phyloP scores from a whole-genome alignment of 164 flowering plant species.

The Houttuynia cordata region DNA sequence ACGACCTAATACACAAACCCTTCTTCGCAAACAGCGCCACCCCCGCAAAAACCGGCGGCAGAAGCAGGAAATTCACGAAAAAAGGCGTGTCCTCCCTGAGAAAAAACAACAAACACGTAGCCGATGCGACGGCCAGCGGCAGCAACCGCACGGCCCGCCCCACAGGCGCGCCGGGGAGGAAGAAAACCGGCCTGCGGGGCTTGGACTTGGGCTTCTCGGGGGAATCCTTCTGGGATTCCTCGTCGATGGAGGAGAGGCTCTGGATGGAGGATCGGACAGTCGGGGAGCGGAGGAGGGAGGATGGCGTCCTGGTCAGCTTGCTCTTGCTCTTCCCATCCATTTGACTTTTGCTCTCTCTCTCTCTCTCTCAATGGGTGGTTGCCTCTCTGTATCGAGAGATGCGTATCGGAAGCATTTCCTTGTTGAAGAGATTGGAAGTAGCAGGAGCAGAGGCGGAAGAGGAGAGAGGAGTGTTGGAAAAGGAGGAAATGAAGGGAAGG shows the following conservation, averaged over 20 bases:
- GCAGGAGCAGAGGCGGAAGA: no score
- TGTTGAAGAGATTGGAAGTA: no score
- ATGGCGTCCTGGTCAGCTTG: slow-evolving; percentile 63
- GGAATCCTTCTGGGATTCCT: slow-evolving; percentile 21
- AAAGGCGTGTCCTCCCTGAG: slow-evolving; percentile 36
- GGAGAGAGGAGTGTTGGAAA: no score
- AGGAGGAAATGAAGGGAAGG: no score
- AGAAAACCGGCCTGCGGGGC: slow-evolving; percentile 20
- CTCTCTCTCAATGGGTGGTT: no score
- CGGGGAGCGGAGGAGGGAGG: slow-evolving; percentile 78
- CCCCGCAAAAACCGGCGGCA: slow-evolving; percentile 53
- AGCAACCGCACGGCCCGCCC: background rate
- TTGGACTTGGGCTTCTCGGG: slow-evolving; percentile 20
- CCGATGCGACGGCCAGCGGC: background rate
- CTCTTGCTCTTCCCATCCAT: slow-evolving; percentile 57
- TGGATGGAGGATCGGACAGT: slow-evolving; percentile 76
- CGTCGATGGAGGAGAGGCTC: slow-evolving; percentile 43
- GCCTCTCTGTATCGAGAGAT: no score
- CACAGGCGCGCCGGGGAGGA: background rate
- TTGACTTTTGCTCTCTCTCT: no score
- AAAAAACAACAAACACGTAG: slow-evolving; percentile 25
- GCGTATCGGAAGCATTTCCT: no score
- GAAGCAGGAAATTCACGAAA: slow-evolving; percentile 44
- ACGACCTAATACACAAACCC: slow-evolving; percentile 12
- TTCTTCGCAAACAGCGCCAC: slow-evolving; percentile 22